Evolutionary conservation across 148 eudicot species (phyloP), one percentile per base, ranked within the genome.

Genomic region (Camellia lanceoleosa): DNA sequence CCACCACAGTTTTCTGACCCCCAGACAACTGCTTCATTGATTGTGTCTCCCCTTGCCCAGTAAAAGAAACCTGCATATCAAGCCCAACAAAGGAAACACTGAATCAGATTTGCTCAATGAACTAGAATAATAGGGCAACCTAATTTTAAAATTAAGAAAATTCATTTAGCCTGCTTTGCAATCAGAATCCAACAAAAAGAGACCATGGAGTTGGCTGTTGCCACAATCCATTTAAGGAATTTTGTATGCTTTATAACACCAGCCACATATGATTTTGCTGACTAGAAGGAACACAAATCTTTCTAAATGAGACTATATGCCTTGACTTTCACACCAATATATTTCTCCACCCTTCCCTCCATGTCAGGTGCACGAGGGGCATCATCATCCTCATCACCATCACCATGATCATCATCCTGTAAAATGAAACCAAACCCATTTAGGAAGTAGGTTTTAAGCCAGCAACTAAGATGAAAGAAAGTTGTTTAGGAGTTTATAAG

Each of bases 1-100:
- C 98, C 68, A 97, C 99, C 74, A 97, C 98, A 42, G 99, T 96
- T 90, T 96, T 96, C 90, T 93, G 99, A 82, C 99, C 99, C 46
- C 99, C 99, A 71, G 99, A 97, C 70, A 97, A 88, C 83, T 97
- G 99, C 91, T 91, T 97, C 98, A 97, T 97, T 2, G 97, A 97
- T 84, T 97, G 99, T 56, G 99, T 97, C 86, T 97, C 99, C 73
- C 99, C 98, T 90, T 94, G 95, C 72, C 99, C 99, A 20, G 99
- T 94, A 76, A 97, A 96, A 80, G 99, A 97, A 75, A 97, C 98
- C 99, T 96, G 87, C 68, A 83, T 19, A 72, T 63, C 23, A 77
- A 68, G 74, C n/a, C 76, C 75, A 74, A 73, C 9, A 44, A 68
- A 43, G 23, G 43, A 51, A 62, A 70, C 13, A 59, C 46, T 77